Conservation (phyloP, 2,329 filamentous ascomycete genomes). For the Passalora sequoiae region DNA sequence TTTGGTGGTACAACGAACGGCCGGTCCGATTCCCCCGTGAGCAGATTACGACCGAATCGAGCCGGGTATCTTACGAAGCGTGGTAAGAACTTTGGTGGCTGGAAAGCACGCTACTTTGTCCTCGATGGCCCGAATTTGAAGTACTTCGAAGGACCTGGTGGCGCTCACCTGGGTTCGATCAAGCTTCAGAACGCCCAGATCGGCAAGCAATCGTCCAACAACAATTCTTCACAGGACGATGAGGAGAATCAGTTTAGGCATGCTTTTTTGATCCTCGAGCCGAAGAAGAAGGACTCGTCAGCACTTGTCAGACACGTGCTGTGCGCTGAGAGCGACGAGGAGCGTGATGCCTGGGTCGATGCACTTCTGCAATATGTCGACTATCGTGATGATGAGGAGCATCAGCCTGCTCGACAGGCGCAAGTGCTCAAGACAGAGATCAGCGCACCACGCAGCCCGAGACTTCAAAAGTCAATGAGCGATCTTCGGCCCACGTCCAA, state of each 20-base stretch:
- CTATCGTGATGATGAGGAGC: conserved; percentile 57
- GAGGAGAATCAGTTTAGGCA: conserved; percentile 92
- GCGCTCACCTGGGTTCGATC: conserved; percentile 86
- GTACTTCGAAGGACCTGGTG: conserved; percentile 88
- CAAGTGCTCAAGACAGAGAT: conserved; percentile 25
- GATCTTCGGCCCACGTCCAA: conserved; percentile 28
- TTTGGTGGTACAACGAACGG: conserved; percentile 29
- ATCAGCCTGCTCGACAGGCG: conserved; percentile 18
- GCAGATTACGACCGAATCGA: conserved; percentile 64
- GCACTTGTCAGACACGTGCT: conserved; percentile 88
- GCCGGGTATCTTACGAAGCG: conserved; percentile 93
- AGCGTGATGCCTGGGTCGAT: conserved; percentile 92
- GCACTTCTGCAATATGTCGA: conserved; percentile 86
- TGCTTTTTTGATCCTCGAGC: conserved; percentile 89
- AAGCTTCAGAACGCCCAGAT: conserved; percentile 89
- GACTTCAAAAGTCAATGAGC: conserved; percentile 36
- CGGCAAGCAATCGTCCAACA: conserved; percentile 77
- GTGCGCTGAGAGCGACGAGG: conserved; percentile 88
- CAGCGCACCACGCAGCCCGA: conserved; percentile 28
- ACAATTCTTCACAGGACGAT: conserved; percentile 60
- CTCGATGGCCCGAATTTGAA: conserved; percentile 68
- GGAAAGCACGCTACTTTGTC: conserved; percentile 79
- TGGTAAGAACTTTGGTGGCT: conserved; percentile 97
- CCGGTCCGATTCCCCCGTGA: conserved; percentile 42
- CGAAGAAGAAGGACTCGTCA: conserved; percentile 89